These are phyloP conservation scores for Tulasnella sp. DNA, from an alignment of 768 basidiomycete genomes.

Conservation along the genomic window DNA sequence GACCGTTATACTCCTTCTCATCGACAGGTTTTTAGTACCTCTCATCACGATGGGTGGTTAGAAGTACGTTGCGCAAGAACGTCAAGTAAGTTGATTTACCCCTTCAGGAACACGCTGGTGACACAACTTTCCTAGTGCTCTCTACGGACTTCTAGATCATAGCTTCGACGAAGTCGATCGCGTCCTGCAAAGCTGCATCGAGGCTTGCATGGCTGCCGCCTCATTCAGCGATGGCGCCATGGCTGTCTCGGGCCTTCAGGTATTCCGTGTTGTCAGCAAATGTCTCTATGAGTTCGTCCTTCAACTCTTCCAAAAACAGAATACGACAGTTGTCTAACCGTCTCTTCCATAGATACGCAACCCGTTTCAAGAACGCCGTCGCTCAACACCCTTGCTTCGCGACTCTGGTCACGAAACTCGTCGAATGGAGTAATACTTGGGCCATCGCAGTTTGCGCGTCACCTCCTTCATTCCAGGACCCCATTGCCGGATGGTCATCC, in stretches of 20 bases:
- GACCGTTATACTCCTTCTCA: background rate
- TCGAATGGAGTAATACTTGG: conserved; percentile 46
- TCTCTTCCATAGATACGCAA: conserved; percentile 38
- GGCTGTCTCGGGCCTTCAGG: conserved; percentile 39
- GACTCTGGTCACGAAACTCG: conserved; percentile 38
- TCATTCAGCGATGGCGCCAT: background rate
- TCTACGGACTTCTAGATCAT: background rate
- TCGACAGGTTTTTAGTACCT: conserved; percentile 39
- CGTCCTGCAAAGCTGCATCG: background rate
- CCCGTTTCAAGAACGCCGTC: conserved; percentile 51
- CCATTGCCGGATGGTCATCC: conserved; percentile 27
- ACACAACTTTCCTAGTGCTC: background rate
- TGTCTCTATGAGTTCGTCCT: conserved; percentile 46
- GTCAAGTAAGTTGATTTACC: background rate
- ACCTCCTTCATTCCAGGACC: conserved; percentile 42
- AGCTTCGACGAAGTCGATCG: background rate
- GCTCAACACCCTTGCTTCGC: conserved; percentile 40
- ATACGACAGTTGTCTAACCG: background rate
- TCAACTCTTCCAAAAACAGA: background rate
- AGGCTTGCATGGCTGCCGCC: background rate
- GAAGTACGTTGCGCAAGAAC: background rate
- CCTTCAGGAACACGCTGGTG: conserved; percentile 23
- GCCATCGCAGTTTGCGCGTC: conserved; percentile 32
- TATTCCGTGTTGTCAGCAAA: conserved; percentile 41
- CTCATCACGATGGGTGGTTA: conserved; percentile 31